phyloP scores from a whole-genome alignment of 2,329 filamentous ascomycete genomes.

The Xylaria sp. region DNA sequence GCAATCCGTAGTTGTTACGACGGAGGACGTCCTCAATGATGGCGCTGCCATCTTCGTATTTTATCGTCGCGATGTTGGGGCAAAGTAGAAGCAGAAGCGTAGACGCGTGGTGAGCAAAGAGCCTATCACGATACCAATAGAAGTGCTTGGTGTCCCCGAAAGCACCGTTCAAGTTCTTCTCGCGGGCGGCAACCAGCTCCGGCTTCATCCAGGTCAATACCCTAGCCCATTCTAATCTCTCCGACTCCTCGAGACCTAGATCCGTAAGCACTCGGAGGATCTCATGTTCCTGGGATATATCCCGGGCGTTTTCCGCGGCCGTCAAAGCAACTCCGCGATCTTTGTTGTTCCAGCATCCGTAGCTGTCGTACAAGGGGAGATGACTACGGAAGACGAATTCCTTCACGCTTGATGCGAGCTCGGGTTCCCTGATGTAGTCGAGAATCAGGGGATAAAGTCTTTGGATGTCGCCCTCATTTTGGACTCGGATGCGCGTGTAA shows the following conservation, averaged over 20 bases:
- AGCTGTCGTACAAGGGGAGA: background rate
- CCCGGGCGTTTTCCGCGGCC: slow-evolving; percentile 3
- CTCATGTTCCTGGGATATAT: slow-evolving; percentile 11
- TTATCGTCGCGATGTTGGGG: slow-evolving; percentile 14
- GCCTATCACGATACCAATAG: background rate
- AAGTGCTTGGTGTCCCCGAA: background rate
- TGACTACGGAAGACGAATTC: slow-evolving; percentile 16
- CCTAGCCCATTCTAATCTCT: slow-evolving; percentile 7
- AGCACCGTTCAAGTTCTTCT: background rate
- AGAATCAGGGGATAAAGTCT: slow-evolving; percentile 13
- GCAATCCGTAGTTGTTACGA: slow-evolving; percentile 16
- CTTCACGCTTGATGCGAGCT: slow-evolving; percentile 10
- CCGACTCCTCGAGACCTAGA: slow-evolving; percentile 6
- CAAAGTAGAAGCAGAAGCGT: slow-evolving; percentile 12
- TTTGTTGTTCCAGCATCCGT: too few species aligned
- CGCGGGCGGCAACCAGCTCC: slow-evolving; percentile 5
- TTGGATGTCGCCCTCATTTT: background rate
- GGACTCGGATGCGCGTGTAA: slow-evolving; percentile 13
- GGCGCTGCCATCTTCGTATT: slow-evolving; percentile 8
- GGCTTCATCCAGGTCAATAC: slow-evolving; percentile 18
- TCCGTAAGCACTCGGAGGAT: background rate
- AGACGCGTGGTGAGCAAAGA: slow-evolving; percentile 11
- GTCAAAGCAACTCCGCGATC: too few species aligned
- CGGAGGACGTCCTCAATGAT: slow-evolving; percentile 5
- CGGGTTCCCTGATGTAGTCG: slow-evolving; percentile 13